Percentiles rank a stretch among this genome's conserved stretches.
Conservation (phyloP, 2,329 filamentous ascomycete genomes). For the Penicillium oxalicum region DNA sequence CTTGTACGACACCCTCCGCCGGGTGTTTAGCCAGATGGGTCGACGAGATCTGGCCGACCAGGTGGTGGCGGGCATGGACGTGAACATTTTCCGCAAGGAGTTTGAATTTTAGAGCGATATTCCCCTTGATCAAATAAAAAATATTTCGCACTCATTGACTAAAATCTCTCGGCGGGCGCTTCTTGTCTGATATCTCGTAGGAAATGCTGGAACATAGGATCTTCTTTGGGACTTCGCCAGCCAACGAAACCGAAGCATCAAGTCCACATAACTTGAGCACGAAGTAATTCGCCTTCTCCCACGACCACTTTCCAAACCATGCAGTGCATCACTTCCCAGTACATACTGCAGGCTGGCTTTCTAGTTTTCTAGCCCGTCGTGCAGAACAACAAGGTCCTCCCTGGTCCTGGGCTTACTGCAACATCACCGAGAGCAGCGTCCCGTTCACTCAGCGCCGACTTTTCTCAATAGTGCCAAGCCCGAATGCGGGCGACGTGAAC, state of each 20-base stretch:
- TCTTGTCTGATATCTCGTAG: too few relatives aligned
- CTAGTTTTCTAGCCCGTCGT: slow-evolving; percentile 35
- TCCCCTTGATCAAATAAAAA: too few relatives aligned
- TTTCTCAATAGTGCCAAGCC: background rate
- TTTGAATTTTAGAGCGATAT: slow-evolving; percentile 65
- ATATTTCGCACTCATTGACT: too few relatives aligned
- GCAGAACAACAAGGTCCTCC: slow-evolving; percentile 23
- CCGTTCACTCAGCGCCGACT: slow-evolving; percentile 28
- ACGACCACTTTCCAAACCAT: slow-evolving; percentile 28
- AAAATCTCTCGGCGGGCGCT: too few relatives aligned
- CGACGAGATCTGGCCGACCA: slow-evolving; percentile 78
- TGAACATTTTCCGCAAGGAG: slow-evolving; percentile 79
- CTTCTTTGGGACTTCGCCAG: too few relatives aligned
- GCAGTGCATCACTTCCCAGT: slow-evolving; percentile 34
- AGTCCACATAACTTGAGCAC: slow-evolving; percentile 23
- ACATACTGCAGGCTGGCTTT: slow-evolving; percentile 20
- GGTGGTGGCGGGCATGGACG: slow-evolving; percentile 84
- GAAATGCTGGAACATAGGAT: too few relatives aligned
- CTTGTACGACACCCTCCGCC: slow-evolving; percentile 83
- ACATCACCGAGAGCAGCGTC: slow-evolving; percentile 30
- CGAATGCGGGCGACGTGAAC: slow-evolving; percentile 4
- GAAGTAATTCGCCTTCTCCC: slow-evolving; percentile 26
- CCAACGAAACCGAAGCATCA: slow-evolving; percentile 22
- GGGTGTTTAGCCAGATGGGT: slow-evolving; percentile 97
- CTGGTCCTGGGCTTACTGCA: slow-evolving; percentile 25